Base-by-base conservation (phyloP, 805 yeast species). In the Ogataea trehaloabstinens region DNA sequence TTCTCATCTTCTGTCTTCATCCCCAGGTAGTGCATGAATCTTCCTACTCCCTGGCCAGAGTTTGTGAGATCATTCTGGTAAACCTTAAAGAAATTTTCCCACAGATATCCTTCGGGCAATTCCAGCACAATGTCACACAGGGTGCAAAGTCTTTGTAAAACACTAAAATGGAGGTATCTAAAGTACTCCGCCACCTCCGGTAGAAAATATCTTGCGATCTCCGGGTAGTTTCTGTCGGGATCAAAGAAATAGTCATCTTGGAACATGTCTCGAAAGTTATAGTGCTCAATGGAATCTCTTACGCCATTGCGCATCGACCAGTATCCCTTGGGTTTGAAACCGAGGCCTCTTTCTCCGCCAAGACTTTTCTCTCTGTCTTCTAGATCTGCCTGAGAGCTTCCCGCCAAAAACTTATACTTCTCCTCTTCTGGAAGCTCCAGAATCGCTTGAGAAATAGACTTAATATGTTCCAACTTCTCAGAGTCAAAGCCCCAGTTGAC, bases 261-360 rank as follows among this genome's bases (percentile, higher is more conserved):
- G 5, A 57, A 55, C 36, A 69, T 58, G 38, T 71, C 66, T 25
- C 67, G 55, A 38, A 71, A 55, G 45, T 73, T 73, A 53, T 62
- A 72, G 42, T 67, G 68, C 31, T 60, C 71, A 37, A 73, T 70
- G 24, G 66, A 61, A 44, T 73, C 78, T n/a, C 66, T 51, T 5
- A 66, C 64, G 1, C 68, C 68, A 42, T 70, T 64, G 15, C 66
- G 62, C 56, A 70, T 66, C 3, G 63, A 56, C 78, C 78, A 73
- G 45, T 71, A 71, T 18, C 73, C 72, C 28, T 58, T 60, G 3
- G 77, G 77, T 45, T 73, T 73, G 55, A 56, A 73, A 0, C 77
- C 78, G 24, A 56, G 55, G 5, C 74, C 76, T 16, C 75, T 55
- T 43, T 71, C 73, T 5, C 71, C 73, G 0, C 78, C 77, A 10